phyloP scores from a whole-genome alignment of 805 yeast genomes.

The Tetrapisispora iriomotensis region DNA sequence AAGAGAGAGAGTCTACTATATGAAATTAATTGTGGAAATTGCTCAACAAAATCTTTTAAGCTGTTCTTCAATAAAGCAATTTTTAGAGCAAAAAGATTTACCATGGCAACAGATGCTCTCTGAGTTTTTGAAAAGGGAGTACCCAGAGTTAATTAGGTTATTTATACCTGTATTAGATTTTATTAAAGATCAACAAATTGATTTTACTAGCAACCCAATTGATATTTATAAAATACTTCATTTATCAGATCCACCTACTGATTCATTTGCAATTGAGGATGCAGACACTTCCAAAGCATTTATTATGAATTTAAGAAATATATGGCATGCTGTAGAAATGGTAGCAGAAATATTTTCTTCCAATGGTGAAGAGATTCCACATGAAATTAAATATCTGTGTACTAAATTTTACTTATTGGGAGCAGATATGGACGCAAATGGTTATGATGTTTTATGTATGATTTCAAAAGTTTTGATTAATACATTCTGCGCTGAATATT shows the following conservation, averaged over 20 bases:
- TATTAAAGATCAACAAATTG: conserved; percentile 33
- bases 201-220: conserved; percentile 75
- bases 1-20: conserved; percentile 62
- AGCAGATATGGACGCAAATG: conserved; percentile 45
- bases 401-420: conserved; percentile 34
- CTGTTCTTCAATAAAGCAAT: conserved; percentile 16
- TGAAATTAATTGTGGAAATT: conserved; percentile 45
- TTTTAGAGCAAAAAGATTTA: conserved; percentile 19
- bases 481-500: conserved; percentile 17
- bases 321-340: conserved; percentile 63
- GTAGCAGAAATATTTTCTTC: conserved; percentile 40
- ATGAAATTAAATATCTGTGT: conserved; percentile 48
- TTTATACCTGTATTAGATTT: conserved; percentile 32
- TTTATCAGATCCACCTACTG: conserved; percentile 31
- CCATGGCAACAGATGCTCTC: conserved; percentile 38
- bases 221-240: conserved; percentile 39
- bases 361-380: conserved; percentile 40
- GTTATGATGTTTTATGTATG: conserved; percentile 55
- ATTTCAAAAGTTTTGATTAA: conserved; percentile 31
- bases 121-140: conserved; percentile 33
- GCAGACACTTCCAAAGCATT: conserved; percentile 61
- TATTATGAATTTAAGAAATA: conserved; percentile 58
- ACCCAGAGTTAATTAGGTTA: conserved; percentile 22
- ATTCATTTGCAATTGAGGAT: conserved; percentile 73
- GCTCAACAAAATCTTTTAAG: conserved; percentile 34